Evolutionary conservation across 306 rosid genomes (phyloP).

Genomic region (Medicago lupulina): DNA sequence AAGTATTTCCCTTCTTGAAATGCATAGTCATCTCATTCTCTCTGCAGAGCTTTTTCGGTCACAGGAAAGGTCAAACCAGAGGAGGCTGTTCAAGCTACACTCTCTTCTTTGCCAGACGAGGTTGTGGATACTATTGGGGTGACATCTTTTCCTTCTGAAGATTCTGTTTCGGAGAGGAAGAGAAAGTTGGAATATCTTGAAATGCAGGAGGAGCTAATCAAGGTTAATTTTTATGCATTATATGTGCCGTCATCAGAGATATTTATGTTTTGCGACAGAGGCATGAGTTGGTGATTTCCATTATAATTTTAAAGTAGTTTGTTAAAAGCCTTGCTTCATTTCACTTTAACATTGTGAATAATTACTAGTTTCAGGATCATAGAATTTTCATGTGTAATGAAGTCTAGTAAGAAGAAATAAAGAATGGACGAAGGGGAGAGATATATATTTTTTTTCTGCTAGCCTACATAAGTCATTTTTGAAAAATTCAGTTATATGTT

Average conservation of each 20-base stretch:
- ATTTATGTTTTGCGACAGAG: slow-evolving; percentile 15
- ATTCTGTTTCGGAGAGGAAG: slow-evolving; percentile 79
- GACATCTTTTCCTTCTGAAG: slow-evolving; percentile 80
- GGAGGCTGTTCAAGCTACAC: slow-evolving; percentile 81
- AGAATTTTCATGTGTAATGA: slow-evolving; percentile 13
- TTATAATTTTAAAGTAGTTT: slow-evolving; percentile 3
- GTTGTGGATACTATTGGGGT: slow-evolving; percentile 84
- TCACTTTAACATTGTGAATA: slow-evolving; percentile 27
- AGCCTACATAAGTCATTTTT: not conserved
- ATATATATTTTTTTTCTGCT: not conserved
- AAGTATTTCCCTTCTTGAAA: slow-evolving; percentile 20
- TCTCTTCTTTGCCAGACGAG: slow-evolving; percentile 88
- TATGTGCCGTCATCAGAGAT: not conserved
- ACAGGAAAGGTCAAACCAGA: slow-evolving; percentile 77
- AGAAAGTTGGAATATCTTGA: slow-evolving; percentile 85
- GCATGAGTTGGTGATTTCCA: slow-evolving; percentile 9
- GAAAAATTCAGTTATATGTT: not conserved
- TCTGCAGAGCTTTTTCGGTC: slow-evolving; percentile 71
- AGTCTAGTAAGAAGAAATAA: slow-evolving; percentile 1
- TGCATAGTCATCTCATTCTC: slow-evolving; percentile 33
- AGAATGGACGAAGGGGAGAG: not conserved
- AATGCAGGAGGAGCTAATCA: slow-evolving; percentile 88
- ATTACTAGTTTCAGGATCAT: not conserved
- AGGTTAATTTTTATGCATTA: slow-evolving; percentile 53
- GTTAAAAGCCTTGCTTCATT: slow-evolving; percentile 1